phyloP scores from a whole-genome alignment of 257 asterid genomes.

The Nicotiana sylvestris region DNA sequence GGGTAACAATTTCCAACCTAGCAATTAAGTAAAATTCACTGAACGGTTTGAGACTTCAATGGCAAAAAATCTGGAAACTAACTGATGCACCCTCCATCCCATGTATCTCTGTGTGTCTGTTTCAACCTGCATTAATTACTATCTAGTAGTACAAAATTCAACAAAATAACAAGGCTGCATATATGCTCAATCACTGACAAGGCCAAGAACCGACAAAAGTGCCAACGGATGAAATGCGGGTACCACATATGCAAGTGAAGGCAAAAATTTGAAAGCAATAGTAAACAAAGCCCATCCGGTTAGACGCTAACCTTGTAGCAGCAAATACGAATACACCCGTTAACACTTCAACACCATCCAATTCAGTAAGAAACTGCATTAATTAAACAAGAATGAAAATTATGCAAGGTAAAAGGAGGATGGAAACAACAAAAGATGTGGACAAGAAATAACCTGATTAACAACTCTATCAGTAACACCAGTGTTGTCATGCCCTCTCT shows the following conservation, averaged over 20 bases:
- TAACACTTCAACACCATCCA: conserved; percentile 97
- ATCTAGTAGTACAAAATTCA: not conserved
- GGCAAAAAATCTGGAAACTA: not conserved
- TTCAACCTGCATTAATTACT: not conserved
- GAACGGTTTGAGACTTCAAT: not conserved
- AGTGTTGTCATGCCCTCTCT: conserved; percentile 95
- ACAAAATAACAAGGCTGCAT: not conserved
- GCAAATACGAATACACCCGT: conserved; percentile 98
- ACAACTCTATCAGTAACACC: conserved; percentile 98
- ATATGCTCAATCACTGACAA: not conserved
- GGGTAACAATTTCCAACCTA: not conserved
- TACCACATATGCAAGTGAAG: not conserved
- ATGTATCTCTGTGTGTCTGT: not conserved
- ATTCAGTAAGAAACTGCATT: conserved; percentile 74
- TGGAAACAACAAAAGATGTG: not conserved
- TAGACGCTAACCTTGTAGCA: conserved; percentile 66
- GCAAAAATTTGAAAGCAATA: conserved; percentile 5
- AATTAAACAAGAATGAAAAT: conserved; percentile 3
- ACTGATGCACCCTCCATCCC: not conserved
- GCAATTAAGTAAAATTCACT: not conserved
- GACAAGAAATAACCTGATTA: conserved; percentile 56
- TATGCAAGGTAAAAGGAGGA: conserved; percentile 9
- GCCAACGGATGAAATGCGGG: not conserved
- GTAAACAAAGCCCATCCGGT: not conserved
- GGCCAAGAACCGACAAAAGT: not conserved